Percentiles rank a stretch among this genome's conserved stretches.
Evolutionary conservation across 768 basidiomycete species (phyloP).

Genomic region (Mycena albidolilacea): DNA sequence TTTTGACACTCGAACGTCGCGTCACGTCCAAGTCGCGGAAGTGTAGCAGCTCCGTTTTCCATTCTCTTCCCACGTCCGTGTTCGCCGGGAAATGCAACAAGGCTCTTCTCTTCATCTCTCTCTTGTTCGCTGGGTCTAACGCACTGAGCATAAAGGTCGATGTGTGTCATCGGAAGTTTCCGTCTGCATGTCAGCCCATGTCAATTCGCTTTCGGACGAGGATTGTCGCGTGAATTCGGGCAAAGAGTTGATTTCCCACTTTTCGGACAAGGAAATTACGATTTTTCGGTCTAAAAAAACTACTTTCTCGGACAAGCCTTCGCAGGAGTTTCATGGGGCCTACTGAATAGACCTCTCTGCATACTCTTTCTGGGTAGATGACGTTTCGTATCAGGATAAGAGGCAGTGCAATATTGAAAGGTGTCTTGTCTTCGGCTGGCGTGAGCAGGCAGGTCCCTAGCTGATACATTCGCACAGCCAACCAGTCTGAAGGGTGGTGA

Average conservation of each 20-base stretch:
- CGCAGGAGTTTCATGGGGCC: not conserved
- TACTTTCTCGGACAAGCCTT: not conserved
- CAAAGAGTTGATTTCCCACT: not conserved
- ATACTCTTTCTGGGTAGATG: not conserved
- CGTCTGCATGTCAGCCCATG: not conserved
- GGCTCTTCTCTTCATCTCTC: constrained; percentile 10
- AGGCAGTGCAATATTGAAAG: constrained; percentile 7
- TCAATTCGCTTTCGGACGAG: not conserved
- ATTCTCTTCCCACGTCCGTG: constrained; percentile 5
- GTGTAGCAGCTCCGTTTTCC: too few species aligned
- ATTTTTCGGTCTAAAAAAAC: not conserved
- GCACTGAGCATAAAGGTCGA: constrained; percentile 8
- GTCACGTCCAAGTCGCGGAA: constrained; percentile 5
- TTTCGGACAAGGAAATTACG: not conserved
- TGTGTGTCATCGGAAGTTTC: constrained; percentile 5
- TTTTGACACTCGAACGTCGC: constrained; percentile 11
- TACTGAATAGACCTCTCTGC: not conserved
- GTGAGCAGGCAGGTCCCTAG: constrained; percentile 15
- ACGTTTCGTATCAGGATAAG: not conserved
- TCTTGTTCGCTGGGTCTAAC: constrained; percentile 5
- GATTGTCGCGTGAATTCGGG: constrained; percentile 1
- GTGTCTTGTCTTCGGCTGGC: constrained; percentile 20
- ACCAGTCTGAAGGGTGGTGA: constrained; percentile 9
- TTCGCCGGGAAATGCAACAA: constrained; percentile 11
- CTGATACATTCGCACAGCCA: constrained; percentile 14